Percentiles rank a stretch among this genome's conserved stretches.
These are phyloP conservation scores for Clavulina sp. DNA, from an alignment of 768 basidiomycete species.

Conservation along the genomic window DNA sequence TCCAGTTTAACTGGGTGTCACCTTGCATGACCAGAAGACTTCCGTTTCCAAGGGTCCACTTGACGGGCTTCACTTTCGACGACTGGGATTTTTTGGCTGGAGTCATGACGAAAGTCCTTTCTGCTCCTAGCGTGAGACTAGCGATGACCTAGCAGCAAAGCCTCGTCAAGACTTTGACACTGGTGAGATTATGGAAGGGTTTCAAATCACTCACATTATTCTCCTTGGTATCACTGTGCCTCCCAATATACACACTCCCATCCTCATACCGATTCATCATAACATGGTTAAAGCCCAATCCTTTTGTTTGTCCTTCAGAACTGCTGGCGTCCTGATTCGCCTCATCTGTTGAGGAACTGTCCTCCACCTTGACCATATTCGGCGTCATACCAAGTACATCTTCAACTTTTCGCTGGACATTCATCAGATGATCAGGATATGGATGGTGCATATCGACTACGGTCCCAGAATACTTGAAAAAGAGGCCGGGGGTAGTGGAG, in stretches of 20 bases:
- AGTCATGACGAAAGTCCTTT: constrained; percentile 23
- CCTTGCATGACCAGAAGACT: constrained; percentile 28
- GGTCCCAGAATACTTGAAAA: constrained; percentile 23
- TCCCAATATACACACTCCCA: constrained; percentile 21
- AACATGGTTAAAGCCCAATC: constrained; percentile 25
- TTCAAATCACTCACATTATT: constrained; percentile 15
- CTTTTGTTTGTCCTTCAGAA: no score
- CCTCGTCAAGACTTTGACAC: neutral
- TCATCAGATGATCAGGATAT: constrained; percentile 19
- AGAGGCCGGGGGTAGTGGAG: constrained; percentile 17
- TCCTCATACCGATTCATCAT: constrained; percentile 28
- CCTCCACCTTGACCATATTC: no score
- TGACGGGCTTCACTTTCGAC: constrained; percentile 13
- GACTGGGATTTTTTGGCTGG: constrained; percentile 15
- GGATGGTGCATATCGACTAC: constrained; percentile 21
- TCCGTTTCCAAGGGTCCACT: constrained; percentile 21
- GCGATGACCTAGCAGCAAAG: constrained; percentile 21
- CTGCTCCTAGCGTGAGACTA: constrained; percentile 23
- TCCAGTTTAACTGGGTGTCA: constrained; percentile 26
- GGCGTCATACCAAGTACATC: constrained; percentile 17
- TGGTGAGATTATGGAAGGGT: neutral
- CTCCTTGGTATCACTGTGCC: constrained; percentile 14
- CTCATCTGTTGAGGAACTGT: no score
- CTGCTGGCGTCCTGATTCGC: no score
- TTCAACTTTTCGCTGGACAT: constrained; percentile 20